Evolutionary conservation across 2,329 filamentous ascomycete species (phyloP).

Genomic region (Westerdykella ornata): DNA sequence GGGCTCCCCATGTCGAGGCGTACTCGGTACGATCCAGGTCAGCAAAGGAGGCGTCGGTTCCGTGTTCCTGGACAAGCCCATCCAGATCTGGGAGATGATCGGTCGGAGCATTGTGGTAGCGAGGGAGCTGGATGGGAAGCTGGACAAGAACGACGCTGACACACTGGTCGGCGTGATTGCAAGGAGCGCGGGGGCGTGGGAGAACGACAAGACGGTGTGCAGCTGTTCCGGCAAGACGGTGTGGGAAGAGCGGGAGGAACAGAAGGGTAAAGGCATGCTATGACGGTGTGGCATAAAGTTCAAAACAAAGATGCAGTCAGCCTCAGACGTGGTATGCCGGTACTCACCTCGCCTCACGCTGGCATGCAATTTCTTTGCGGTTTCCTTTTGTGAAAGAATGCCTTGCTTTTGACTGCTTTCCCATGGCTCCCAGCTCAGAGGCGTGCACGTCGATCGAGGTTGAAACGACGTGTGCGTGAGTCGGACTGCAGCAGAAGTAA

Average conservation of each 20-base stretch:
- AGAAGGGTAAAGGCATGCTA: slow-evolving; percentile 83
- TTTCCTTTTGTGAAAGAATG: no score
- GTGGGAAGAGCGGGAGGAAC: slow-evolving; percentile 92
- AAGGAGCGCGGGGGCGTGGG: slow-evolving; percentile 94
- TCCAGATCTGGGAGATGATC: slow-evolving; percentile 94
- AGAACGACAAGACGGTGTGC: slow-evolving; percentile 97
- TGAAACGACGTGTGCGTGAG: slow-evolving; percentile 30
- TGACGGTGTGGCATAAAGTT: slow-evolving; percentile 40
- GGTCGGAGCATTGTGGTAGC: slow-evolving; percentile 86
- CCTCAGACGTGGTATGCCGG: neutral
- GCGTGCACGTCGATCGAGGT: slow-evolving; percentile 26
- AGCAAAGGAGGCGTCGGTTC: slow-evolving; percentile 68
- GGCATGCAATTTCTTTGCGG: neutral
- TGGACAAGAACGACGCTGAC: slow-evolving; percentile 68
- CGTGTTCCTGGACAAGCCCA: slow-evolving; percentile 71
- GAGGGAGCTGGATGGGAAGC: slow-evolving; percentile 54
- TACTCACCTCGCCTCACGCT: neutral
- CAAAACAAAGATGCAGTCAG: slow-evolving; percentile 2
- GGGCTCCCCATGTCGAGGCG: slow-evolving; percentile 49
- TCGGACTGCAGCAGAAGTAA: slow-evolving; percentile 12
- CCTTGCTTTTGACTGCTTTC: no score
- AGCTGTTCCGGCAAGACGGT: slow-evolving; percentile 97
- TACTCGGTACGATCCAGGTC: slow-evolving; percentile 70
- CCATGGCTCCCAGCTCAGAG: neutral
- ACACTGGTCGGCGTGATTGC: slow-evolving; percentile 92